A percentile compares a stretch with the other conserved stretches of the same genome.
Evolutionary conservation across 179 eudicot species (phyloP).

Genomic region (Heliamphora ciliata): DNA sequence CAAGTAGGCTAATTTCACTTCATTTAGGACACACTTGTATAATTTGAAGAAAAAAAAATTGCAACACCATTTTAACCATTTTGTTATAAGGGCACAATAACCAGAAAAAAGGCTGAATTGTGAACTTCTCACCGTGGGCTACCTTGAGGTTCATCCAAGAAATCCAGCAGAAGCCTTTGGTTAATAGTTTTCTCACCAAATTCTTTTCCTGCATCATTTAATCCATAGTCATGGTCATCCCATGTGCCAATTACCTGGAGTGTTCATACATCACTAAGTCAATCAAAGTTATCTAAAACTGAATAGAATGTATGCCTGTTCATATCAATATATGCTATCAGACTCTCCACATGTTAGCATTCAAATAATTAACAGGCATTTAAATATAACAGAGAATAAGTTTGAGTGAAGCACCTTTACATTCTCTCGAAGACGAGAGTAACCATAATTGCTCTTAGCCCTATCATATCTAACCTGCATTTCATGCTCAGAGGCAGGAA

Average conservation of each 20-base stretch:
- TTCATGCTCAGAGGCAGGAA: slow-evolving; percentile 48
- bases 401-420: slow-evolving; percentile 31
- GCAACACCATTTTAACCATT: background rate
- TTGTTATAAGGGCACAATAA: background rate
- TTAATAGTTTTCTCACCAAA: slow-evolving; percentile 39
- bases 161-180: slow-evolving; percentile 62
- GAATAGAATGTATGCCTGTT: background rate
- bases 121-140: slow-evolving; percentile 45
- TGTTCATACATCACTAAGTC: background rate
- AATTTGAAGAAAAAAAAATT: background rate
- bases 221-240: slow-evolving; percentile 83
- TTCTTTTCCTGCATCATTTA: slow-evolving; percentile 77
- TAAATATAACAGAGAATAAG: background rate
- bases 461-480: slow-evolving; percentile 41
- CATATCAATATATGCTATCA: background rate
- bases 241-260: slow-evolving; percentile 63
- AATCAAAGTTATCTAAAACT: background rate
- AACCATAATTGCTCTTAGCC: slow-evolving; percentile 43
- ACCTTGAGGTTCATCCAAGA: slow-evolving; percentile 60
- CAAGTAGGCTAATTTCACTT: background rate
- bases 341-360: background rate
- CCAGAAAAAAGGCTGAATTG: background rate
- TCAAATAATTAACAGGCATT: background rate
- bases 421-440: slow-evolving; percentile 35
- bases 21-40: background rate